Conservation (phyloP, 306 rosid genomes). For the Trifolium pratense region DNA sequence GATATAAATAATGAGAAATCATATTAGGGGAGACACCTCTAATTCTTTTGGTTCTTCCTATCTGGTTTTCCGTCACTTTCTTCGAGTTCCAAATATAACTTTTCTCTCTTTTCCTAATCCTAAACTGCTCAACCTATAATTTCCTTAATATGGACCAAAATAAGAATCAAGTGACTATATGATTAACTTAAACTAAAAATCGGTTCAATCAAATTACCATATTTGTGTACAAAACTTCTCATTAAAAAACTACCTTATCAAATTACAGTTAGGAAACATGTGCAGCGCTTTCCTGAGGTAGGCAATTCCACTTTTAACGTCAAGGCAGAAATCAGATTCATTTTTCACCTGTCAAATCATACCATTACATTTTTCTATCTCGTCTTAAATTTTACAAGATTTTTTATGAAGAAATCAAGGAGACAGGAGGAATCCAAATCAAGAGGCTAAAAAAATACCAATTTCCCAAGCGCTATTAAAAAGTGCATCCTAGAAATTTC, state of each 20-base stretch:
- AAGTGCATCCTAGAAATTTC: constrained; percentile 77
- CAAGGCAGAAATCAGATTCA: constrained; percentile 60
- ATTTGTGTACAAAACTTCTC: background rate
- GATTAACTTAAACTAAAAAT: background rate
- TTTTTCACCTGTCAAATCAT: constrained; percentile 63
- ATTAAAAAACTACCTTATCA: constrained; percentile 65
- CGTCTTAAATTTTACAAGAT: constrained; percentile 1
- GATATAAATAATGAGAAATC: background rate
- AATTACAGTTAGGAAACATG: constrained; percentile 76
- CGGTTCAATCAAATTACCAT: constrained; percentile 1
- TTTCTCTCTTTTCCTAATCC: background rate
- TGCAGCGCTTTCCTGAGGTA: constrained; percentile 82
- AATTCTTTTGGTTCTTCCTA: background rate
- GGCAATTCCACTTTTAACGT: constrained; percentile 67
- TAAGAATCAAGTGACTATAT: background rate
- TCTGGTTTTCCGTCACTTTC: background rate
- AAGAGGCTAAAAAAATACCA: constrained; percentile 57
- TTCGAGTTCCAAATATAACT: background rate
- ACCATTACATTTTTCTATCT: background rate
- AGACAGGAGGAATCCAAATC: constrained; percentile 25
- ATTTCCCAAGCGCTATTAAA: constrained; percentile 81
- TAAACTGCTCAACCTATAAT: constrained; percentile 5
- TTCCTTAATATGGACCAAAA: background rate
- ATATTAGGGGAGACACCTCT: background rate
- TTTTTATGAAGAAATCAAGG: background rate